Evolutionary conservation across 495 filamentous ascomycete genomes (phyloP), one percentile per base, ranked within the genome.

Genomic region (Jackrogersella multiformis): DNA sequence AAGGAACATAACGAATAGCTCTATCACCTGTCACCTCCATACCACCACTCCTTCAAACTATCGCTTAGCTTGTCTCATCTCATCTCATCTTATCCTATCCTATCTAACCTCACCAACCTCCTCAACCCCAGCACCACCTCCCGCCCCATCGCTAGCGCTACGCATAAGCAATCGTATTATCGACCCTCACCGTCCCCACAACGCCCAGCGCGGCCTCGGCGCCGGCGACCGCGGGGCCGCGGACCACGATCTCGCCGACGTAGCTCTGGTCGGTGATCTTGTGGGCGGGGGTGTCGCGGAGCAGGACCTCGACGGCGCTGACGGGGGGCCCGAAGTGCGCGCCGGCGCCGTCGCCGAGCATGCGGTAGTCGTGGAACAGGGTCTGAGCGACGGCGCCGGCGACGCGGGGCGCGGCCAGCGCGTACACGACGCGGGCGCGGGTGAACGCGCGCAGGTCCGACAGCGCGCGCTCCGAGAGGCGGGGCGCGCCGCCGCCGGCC

Each of bases 351-450:
- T 80, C 72, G 15, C 76, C 68, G 49, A 84, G 78, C 15, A 88
- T 82, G 38, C 94, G 80, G 73, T 99, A 98, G 73, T 99, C 95
- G 69, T 92, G 94, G 30, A 93, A 82, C 61, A 90, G 86, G 9
- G 92, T 95, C 78, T 98, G 94, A 2, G 86, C 76, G 15, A 94
- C 86, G 0, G 95, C 91, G 20, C 95, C 95, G 4, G 93, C 94
- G 20, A 97, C 89, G 26, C 85, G 84, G 6, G 94, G 80, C 2
- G 91, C 88, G 44, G 93, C 91, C 26, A 98, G 82, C 0, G 92
- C 93, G 77, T 97, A 97, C 18, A 96, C 83, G 46, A 97, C 82
- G 32, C 93, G 87, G 8, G 93, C 89, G 9, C 90, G 87, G 6
- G 90, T 94, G 77, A 90, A 92, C 13, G 92, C 80, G 15, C 93